Evolutionary conservation across 2,329 filamentous ascomycete species (phyloP).

Genomic region (Microdochium nivale): DNA sequence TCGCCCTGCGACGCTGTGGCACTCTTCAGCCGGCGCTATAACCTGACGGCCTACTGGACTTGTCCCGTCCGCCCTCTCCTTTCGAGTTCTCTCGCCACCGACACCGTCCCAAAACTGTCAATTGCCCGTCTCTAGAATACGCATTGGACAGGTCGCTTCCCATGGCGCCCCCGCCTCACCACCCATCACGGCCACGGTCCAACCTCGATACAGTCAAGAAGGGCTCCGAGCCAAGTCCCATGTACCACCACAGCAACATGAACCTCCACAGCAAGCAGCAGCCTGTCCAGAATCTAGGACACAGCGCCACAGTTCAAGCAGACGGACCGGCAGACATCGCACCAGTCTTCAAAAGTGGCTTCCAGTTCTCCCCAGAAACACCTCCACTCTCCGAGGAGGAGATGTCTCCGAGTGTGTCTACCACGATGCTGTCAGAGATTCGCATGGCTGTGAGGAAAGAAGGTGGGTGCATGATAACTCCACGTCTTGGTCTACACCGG

Average conservation of each 20-base stretch:
- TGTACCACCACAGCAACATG: background rate
- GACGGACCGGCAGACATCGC: background rate
- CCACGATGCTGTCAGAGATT: background rate
- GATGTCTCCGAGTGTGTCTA: background rate
- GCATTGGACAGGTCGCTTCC: background rate
- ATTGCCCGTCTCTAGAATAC: background rate
- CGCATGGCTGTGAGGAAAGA: background rate
- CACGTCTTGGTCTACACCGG: background rate
- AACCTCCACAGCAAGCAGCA: background rate
- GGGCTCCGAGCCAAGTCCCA: background rate
- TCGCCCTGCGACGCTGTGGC: background rate
- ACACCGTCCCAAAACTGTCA: background rate
- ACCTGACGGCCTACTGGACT: background rate
- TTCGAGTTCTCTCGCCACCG: background rate
- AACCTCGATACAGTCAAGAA: background rate
- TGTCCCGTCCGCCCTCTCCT: background rate
- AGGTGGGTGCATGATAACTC: background rate
- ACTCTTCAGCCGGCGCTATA: background rate
- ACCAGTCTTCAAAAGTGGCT: background rate
- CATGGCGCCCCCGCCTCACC: background rate
- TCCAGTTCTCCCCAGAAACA: background rate
- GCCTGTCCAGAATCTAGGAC: background rate
- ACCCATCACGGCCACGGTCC: background rate
- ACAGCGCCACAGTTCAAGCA: background rate
- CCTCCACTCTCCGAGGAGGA: background rate